Evolutionary conservation across 805 yeast genomes (phyloP), one percentile per base, ranked within the genome.

Genomic region (Nakazawaea populi): DNA sequence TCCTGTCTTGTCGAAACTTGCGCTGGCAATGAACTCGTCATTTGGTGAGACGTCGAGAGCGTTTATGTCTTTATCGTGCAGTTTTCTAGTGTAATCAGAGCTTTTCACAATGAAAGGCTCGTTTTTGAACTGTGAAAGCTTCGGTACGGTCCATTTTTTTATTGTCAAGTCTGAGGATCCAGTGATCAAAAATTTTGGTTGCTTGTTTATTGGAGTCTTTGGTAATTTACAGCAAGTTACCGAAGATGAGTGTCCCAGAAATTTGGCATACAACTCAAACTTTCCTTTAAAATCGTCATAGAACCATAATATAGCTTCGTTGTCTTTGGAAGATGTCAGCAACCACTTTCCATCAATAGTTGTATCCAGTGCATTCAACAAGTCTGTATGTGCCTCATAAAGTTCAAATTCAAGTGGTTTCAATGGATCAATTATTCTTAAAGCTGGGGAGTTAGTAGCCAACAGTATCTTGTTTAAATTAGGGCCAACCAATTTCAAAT

Each of bases 31-130:
- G 47, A 77, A 73, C 56, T 84, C 85, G 66, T 92, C 95, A 61
- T 90, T 89, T 14, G 97, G 96, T n/a, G 97, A 77, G 4, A 94
- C 74, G 56, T 90, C 97, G 48, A 94, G 70, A 2, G 92, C 79
- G 61, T 94, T 95, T 54, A 94, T 94, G 66, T 94, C 97, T 65
- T 92, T 94, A 50, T 94, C 98, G 65, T 94, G 99, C 1, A 97
- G 98, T 61, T 91, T 82, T 73, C 97, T 82, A 0, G 99, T 94
- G 66, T 85, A 94, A 49, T 83, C 89, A 2, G 97, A 87, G 2
- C 75, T 71, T 58, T 76, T 81, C 6, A 87, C 74, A 4, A 61
- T 51, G 12, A 63, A 57, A 4, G 69, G 59, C 4, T 58, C 58
- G 18, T 60, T 57, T 4, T 45, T 37, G 11, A 48, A 42, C n/a